Conservation (phyloP, 2,329 filamentous ascomycete species). For the Nothomitra cinnamomea region DNA sequence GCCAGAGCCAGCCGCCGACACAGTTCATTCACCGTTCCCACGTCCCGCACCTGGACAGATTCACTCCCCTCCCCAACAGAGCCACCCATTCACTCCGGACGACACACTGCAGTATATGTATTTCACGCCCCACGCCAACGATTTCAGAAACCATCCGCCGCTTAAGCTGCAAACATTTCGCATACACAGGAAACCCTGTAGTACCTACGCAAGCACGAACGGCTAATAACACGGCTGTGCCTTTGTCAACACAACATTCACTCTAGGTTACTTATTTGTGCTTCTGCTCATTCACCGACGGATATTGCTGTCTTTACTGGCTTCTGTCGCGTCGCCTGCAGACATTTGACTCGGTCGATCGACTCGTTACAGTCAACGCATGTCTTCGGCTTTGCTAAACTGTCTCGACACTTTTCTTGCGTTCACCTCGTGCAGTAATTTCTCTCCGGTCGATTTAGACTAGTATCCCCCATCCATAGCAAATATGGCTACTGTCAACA, state of each 20-base stretch:
- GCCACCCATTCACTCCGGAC: slow-evolving; percentile 14
- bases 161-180: slow-evolving; percentile 95
- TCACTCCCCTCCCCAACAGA: slow-evolving; percentile 4
- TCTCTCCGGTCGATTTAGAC: slow-evolving; percentile 8
- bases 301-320: neutral
- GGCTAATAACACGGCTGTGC: slow-evolving; percentile 38
- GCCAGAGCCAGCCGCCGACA: neutral
- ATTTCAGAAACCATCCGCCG: slow-evolving; percentile 86
- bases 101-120: slow-evolving; percentile 64
- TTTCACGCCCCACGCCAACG: slow-evolving; percentile 78
- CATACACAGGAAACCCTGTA: slow-evolving; percentile 88
- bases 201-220: slow-evolving; percentile 76
- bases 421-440: neutral
- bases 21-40: neutral
- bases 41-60: neutral
- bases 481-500: slow-evolving; percentile 95
- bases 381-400: slow-evolving; percentile 2
- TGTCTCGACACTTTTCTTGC: neutral
- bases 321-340: neutral
- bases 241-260: neutral
- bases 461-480: slow-evolving; percentile 22
- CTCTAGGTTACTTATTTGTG: neutral
- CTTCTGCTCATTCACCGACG: neutral
- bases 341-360: neutral
- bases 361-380: slow-evolving; percentile 17